Evolutionary conservation across 805 yeast genomes (phyloP).

Genomic region (Spathaspora passalidarum): DNA sequence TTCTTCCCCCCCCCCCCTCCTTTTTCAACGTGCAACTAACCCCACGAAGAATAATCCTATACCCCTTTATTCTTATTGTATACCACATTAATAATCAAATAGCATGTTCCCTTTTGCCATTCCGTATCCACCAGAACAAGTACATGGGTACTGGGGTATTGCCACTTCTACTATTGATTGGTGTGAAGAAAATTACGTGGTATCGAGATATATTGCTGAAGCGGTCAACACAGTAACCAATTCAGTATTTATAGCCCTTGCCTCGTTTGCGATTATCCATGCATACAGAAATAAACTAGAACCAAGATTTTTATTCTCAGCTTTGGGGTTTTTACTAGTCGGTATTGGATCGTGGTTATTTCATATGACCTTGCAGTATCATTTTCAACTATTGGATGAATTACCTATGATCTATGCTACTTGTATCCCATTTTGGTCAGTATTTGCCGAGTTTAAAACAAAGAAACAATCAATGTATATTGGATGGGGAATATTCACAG

Average conservation of each 20-base stretch:
- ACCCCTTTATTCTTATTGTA: no score
- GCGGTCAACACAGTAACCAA: conserved; percentile 86
- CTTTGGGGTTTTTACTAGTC: conserved; percentile 80
- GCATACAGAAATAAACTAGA: conserved; percentile 64
- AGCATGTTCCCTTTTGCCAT: conserved; percentile 45
- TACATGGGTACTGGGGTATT: conserved; percentile 72
- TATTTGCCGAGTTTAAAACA: conserved; percentile 58
- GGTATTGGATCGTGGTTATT: conserved; percentile 94
- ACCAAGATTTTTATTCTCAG: conserved; percentile 63
- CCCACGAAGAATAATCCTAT: not conserved
- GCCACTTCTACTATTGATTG: conserved; percentile 96
- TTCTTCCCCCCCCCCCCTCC: not conserved
- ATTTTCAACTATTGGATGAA: conserved; percentile 89
- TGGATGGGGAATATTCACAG: conserved; percentile 46
- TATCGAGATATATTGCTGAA: conserved; percentile 83
- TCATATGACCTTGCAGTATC: conserved; percentile 92
- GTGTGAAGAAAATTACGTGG: conserved; percentile 97
- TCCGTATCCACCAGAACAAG: conserved; percentile 55
- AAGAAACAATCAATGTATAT: conserved; percentile 37
- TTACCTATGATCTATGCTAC: conserved; percentile 98
- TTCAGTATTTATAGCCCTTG: conserved; percentile 48
- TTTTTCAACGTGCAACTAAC: not conserved
- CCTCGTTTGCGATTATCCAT: conserved; percentile 61
- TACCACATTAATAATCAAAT: not conserved
- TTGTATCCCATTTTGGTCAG: conserved; percentile 88